phyloP scores from a whole-genome alignment of 1,139 yeast genomes.

The Chernovozyma sophiae-reginae region DNA sequence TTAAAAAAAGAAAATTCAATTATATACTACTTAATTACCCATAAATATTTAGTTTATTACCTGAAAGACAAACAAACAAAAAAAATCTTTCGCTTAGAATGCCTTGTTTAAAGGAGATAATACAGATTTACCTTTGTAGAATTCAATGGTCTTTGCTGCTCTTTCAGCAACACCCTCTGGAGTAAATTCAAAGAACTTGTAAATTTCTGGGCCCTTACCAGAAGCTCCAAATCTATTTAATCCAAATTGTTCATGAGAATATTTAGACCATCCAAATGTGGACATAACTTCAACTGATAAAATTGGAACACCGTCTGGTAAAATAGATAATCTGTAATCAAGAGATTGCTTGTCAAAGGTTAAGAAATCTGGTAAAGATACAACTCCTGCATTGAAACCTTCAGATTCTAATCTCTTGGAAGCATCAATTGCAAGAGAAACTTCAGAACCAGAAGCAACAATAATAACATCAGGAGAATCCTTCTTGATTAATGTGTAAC shows the following conservation, averaged over 20 bases:
- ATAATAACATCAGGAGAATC: conserved; percentile 73
- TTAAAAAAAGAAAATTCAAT: no score
- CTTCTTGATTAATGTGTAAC: conserved; percentile 68
- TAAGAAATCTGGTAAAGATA: conserved; percentile 89
- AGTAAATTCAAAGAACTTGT: conserved; percentile 84
- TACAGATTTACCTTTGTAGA: conserved; percentile 74
- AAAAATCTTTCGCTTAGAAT: conserved; percentile 35
- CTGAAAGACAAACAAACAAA: no score
- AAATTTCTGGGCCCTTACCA: conserved; percentile 83
- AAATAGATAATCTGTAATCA: conserved; percentile 77
- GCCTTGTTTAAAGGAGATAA: conserved; percentile 80
- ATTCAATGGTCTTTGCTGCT: conserved; percentile 74
- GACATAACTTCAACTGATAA: conserved; percentile 93
- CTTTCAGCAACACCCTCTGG: conserved; percentile 90
- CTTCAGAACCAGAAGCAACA: conserved; percentile 97
- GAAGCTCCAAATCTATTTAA: conserved; percentile 96
- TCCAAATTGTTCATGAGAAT: conserved; percentile 96
- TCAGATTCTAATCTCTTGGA: conserved; percentile 59
- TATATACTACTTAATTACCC: no score
- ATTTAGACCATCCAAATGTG: conserved; percentile 90
- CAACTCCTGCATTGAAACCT: conserved; percentile 77
- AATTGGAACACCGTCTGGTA: conserved; percentile 94
- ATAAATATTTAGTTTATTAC: no score
- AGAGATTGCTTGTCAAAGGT: conserved; percentile 82
- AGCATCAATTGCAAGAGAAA: conserved; percentile 76